Base-by-base conservation (phyloP, 495 filamentous ascomycete species). In the Aspergillus affinis region DNA sequence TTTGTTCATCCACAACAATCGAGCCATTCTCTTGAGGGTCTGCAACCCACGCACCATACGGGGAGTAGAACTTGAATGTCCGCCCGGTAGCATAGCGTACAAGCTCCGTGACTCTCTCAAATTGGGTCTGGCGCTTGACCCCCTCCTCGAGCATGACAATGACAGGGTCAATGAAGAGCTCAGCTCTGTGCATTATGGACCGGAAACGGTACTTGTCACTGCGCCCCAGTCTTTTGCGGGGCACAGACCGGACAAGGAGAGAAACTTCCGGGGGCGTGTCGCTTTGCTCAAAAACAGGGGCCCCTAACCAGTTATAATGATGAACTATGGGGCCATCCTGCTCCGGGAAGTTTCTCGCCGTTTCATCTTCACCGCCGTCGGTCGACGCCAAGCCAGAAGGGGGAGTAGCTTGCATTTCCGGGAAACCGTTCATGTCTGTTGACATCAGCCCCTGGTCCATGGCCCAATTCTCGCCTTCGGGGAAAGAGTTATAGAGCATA, bases 241-340 rank as follows among this genome's bases (percentile, higher is more conserved):
- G 20, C 7, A 61, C 48, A 4, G 62, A n/a, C 17, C 72, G 62
- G 21, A 71, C 59, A 2, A 69, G 69, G 4, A 78, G 63, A 0
- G 73, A 79, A 6, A 73, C 59, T 19, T 64, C 64, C 2, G 76
- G 66, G 0, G 64, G 51, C 2, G 75, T 79, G 0, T 41, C 7
- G 44, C 69, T 75, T 19, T 56, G 44, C 2, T 54, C 26, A 7
- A 58, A 60, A 1, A 73, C 58, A 3, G 61, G 61, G 4, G 52
- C 0, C 0, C 71, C 65, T 5, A 63, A 20, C 64, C 71, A 75
- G 51, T 78, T 79, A 55, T 68, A 71, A 51, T 81, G 78, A 21
- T 79, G 77, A 3, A 69, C 36, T 10, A 36, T 4, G 32, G 32
- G 32, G 2, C 32, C 32, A 2, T 41, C 36, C 36, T 41, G 36